phyloP scores from a whole-genome alignment of 225 moss, liverwort and hornwort species.

The Sphagnum contortum region DNA sequence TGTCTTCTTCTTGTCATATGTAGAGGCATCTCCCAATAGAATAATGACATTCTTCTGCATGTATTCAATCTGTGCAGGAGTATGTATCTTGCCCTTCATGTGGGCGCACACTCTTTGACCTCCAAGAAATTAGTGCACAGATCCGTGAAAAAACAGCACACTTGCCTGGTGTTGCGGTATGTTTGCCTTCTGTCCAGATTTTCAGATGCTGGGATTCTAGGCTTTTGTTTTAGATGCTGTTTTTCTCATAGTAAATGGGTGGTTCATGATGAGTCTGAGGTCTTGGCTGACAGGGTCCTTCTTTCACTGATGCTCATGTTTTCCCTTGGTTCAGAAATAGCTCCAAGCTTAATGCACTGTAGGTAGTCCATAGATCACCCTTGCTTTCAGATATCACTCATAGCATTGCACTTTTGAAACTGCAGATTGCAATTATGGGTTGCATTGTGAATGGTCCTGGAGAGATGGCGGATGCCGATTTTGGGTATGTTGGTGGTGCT shows the following conservation, averaged over 20 bases:
- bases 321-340: no score
- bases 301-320: no score
- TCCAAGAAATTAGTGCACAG: conserved; percentile 95
- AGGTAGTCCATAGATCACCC: neutral
- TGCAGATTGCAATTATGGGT: conserved; percentile 97
- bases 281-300: no score
- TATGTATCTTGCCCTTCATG: conserved; percentile 98
- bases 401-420: neutral
- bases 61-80: conserved; percentile 40
- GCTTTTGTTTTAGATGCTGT: no score
- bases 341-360: neutral
- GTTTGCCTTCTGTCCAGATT: conserved; percentile 1
- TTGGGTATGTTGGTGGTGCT: conserved; percentile 97
- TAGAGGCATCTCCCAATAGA: no score
- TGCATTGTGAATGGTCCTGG: conserved; percentile 99
- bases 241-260: no score
- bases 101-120: conserved; percentile 93
- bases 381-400: no score
- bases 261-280: no score
- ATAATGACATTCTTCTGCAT: no score
- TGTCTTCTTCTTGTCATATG: no score
- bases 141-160: conserved; percentile 86
- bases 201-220: no score
- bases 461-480: conserved; percentile 99
- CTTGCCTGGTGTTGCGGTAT: conserved; percentile 90